Conservation (phyloP, 2,329 filamentous ascomycete genomes). For the Fusarium mexicanum region DNA sequence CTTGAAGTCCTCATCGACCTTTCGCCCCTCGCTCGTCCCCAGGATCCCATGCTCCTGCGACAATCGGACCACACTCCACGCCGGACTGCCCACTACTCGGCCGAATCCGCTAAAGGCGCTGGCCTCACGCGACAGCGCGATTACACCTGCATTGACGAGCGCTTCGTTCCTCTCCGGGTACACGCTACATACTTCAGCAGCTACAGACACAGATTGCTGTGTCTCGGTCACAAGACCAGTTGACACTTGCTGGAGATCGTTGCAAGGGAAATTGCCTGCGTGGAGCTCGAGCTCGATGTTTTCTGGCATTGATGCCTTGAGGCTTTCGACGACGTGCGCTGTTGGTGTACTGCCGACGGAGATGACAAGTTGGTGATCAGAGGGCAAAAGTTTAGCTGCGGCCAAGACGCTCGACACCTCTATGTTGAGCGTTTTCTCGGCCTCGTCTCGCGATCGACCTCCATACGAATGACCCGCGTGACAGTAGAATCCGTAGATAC, state of each 20-base stretch:
- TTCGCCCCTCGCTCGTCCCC: constrained; percentile 33
- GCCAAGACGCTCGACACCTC: constrained; percentile 46
- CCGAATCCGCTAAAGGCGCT: constrained; percentile 46
- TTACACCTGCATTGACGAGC: constrained; percentile 50
- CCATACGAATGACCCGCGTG: constrained; percentile 52
- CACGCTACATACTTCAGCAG: constrained; percentile 51
- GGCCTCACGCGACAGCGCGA: constrained; percentile 49
- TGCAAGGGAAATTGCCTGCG: constrained; percentile 51
- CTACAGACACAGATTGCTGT: constrained; percentile 46
- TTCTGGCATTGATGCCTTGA: constrained; percentile 43
- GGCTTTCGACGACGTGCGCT: constrained; percentile 48
- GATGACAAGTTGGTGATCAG: constrained; percentile 41
- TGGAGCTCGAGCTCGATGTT: constrained; percentile 51
- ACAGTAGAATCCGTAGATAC: constrained; percentile 51
- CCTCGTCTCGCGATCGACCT: constrained; percentile 44
- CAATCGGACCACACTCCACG: constrained; percentile 49
- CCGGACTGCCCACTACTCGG: constrained; percentile 40
- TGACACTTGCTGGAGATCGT: constrained; percentile 53
- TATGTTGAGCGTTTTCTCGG: constrained; percentile 42
- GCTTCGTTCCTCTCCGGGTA: constrained; percentile 52
- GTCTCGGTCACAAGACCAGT: constrained; percentile 45
- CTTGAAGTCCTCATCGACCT: constrained; percentile 43
- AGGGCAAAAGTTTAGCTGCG: constrained; percentile 44
- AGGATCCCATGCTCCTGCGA: constrained; percentile 53
- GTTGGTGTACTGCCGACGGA: constrained; percentile 51